A percentile compares a stretch with the other conserved stretches of the same genome.
phyloP scores from a whole-genome alignment of 208 protist genomes.

The Leishmania aethiopica region DNA sequence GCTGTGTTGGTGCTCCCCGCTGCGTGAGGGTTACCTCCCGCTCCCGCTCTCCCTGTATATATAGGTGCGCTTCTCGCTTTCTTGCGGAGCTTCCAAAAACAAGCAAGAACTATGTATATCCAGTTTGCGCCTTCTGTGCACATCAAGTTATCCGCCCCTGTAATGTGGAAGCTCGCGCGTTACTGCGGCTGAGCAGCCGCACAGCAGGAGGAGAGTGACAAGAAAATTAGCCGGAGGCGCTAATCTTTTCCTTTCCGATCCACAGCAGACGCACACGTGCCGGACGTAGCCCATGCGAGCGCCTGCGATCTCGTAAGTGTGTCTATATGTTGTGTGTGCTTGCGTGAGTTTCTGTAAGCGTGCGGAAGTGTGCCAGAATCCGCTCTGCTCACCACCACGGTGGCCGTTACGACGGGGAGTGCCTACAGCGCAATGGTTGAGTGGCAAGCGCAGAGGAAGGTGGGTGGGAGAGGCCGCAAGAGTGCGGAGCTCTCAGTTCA shows the following conservation, averaged over 20 bases:
- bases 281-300: neutral
- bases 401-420: neutral
- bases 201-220: neutral
- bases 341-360: neutral
- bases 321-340: neutral
- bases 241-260: neutral
- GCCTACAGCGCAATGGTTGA: neutral
- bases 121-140: neutral
- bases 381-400: neutral
- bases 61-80: neutral
- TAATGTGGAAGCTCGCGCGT: neutral
- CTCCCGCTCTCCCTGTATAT: neutral
- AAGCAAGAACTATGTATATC: neutral
- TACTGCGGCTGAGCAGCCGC: neutral
- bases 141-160: neutral
- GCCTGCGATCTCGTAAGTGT: neutral
- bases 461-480: neutral
- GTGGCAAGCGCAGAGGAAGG: neutral
- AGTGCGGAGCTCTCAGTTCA: neutral
- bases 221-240: neutral
- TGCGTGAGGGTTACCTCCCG: neutral
- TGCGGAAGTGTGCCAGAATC: neutral
- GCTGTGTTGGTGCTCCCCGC: neutral
- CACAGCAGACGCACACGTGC: neutral
- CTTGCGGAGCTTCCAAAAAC: neutral